phyloP scores from a whole-genome alignment of 176 grass and related monocot species.

The Ampelocalamus luodianensis region DNA sequence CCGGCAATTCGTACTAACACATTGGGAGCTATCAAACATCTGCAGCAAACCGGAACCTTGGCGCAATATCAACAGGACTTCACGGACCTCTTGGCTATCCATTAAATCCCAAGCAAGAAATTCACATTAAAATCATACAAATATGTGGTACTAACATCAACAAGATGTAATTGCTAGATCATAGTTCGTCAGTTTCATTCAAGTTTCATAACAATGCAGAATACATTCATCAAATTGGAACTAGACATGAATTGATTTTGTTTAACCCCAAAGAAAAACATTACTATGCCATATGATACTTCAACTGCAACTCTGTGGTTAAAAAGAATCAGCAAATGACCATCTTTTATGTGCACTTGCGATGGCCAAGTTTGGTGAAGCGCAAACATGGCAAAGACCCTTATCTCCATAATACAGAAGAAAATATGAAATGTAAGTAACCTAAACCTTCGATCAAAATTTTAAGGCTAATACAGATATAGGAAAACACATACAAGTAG shows the following conservation, averaged over 20 bases:
- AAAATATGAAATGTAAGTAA: slow-evolving; percentile 11
- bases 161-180: not conserved
- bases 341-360: not conserved
- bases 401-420: not conserved
- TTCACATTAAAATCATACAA: not conserved
- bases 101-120: slow-evolving; percentile 7
- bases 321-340: not conserved
- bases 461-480: slow-evolving; percentile 8
- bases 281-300: slow-evolving; percentile 15
- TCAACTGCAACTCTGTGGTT: slow-evolving; percentile 1
- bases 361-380: slow-evolving; percentile 17
- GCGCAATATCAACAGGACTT: too few relatives aligned
- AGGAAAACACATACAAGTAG: not conserved
- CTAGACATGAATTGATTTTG: slow-evolving; percentile 5
- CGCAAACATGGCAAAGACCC: slow-evolving; percentile 16
- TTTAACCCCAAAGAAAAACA: not conserved
- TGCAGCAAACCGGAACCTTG: too few relatives aligned
- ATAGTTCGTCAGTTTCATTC: slow-evolving; percentile 11
- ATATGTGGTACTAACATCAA: not conserved
- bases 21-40: too few relatives aligned
- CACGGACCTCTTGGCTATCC: too few relatives aligned
- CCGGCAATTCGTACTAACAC: too few relatives aligned
- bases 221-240: slow-evolving; percentile 9
- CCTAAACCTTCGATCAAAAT: slow-evolving; percentile 14
- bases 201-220: not conserved